Percentiles rank a stretch among this genome's conserved stretches.
Conservation (phyloP, 2,329 filamentous ascomycete genomes). For the Fusarium solani-melongenae region DNA sequence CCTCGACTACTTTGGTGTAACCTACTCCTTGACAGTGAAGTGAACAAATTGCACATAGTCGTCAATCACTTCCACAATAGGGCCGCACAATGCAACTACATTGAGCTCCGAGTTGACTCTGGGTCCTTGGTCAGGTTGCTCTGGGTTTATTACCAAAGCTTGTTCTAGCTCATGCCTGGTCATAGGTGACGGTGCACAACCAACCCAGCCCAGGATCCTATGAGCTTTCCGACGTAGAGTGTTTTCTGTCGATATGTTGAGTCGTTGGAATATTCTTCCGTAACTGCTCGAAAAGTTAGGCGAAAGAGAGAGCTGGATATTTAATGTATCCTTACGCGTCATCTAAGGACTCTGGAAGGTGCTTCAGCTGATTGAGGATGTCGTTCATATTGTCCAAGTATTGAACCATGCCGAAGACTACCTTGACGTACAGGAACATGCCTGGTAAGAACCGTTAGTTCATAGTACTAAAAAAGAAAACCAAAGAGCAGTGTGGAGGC, state of each 20-base stretch:
- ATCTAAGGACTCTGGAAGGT: background rate
- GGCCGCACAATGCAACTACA: conserved; percentile 7
- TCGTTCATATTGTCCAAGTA: background rate
- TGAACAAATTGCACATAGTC: conserved; percentile 24
- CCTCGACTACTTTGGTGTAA: background rate
- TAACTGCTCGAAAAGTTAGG: background rate
- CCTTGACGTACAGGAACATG: background rate
- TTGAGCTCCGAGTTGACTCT: background rate
- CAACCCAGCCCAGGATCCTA: conserved; percentile 11
- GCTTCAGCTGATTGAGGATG: background rate
- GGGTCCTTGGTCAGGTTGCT: background rate
- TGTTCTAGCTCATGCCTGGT: conserved; percentile 14
- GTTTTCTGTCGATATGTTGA: background rate
- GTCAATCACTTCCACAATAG: conserved; percentile 16
- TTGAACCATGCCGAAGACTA: background rate
- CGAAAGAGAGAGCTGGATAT: accelerated
- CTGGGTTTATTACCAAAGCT: background rate
- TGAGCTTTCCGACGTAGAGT: background rate
- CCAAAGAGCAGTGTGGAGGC: background rate
- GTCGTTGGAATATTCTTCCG: background rate
- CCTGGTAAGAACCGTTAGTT: background rate
- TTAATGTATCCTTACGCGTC: background rate
- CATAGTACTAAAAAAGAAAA: background rate
- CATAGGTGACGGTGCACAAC: conserved; percentile 4
- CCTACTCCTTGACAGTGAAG: conserved; percentile 20